phyloP scores from a whole-genome alignment of 169 alveolate genomes.

The Eimeria maxima region DNA sequence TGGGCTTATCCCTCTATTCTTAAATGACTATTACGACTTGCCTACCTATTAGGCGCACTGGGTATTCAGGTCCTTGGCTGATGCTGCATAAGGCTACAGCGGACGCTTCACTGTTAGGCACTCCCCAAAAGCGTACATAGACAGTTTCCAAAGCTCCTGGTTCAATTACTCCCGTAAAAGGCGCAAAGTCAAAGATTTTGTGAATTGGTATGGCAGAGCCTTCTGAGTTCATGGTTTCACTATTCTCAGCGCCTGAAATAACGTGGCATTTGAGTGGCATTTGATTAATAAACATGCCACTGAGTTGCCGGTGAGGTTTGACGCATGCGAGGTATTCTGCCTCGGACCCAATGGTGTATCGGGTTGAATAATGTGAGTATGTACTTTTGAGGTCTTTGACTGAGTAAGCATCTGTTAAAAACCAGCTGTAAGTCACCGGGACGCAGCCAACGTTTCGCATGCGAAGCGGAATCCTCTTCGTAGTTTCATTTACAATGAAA shows the following conservation, averaged over 20 bases:
- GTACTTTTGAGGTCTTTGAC: conserved; percentile 29
- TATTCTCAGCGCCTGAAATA: conserved; percentile 40
- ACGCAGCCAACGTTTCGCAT: conserved; percentile 93
- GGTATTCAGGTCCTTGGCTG: conserved; percentile 97
- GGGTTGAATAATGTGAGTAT: neutral
- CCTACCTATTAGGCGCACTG: conserved; percentile 94
- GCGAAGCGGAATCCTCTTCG: conserved; percentile 82
- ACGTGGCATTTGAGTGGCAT: neutral
- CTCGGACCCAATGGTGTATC: neutral
- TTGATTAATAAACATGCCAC: neutral
- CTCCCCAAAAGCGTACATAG: conserved; percentile 93
- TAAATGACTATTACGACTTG: conserved; percentile 30
- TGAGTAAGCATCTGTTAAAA: conserved; percentile 87
- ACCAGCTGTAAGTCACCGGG: conserved; percentile 95
- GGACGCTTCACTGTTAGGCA: conserved; percentile 91
- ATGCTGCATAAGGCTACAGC: conserved; percentile 94
- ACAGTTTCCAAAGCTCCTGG: conserved; percentile 94
- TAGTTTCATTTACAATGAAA: conserved; percentile 92
- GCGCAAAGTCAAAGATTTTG: conserved; percentile 95
- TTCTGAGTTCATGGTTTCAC: conserved; percentile 8
- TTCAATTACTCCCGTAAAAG: conserved; percentile 94
- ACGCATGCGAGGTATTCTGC: neutral
- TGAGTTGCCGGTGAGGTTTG: neutral
- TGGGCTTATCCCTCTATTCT: neutral
- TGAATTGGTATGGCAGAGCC: conserved; percentile 89